Evolutionary conservation across 768 basidiomycete genomes (phyloP), one percentile per base, ranked within the genome.

Genomic region (Rhodotorula sphaerocarpa): DNA sequence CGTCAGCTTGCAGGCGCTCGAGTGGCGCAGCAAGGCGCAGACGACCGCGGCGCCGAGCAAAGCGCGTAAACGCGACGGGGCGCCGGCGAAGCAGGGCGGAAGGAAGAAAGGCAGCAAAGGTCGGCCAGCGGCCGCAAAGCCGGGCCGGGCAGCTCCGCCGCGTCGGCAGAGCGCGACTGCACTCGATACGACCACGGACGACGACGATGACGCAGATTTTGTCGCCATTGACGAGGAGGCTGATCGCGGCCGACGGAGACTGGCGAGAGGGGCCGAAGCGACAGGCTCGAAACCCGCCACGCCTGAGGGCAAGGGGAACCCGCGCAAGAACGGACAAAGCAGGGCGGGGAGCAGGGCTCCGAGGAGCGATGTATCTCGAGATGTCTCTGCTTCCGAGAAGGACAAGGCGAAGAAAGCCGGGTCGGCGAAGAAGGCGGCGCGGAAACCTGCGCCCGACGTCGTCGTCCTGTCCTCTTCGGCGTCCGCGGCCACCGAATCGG

Each of bases 1-100:
- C 15, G 85, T 86, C 67, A 93, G 89, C 71, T 75, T 99, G 47
- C 93, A 97, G 75, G 84, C 88, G 56, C 84, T 96, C 15, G 89
- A 90, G 15, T 96, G 91, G 91, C 82, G 90, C 73, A 82, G 43
- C 73, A 78, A 52, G 78, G 27, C 25, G 36, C 58, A 57, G 60
- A 46, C 41, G 23, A 46, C 20, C 36, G 28, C 71, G 70, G 66
- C 72, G 64, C 45, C 70, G 52, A 72, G 65, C n/a, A 70, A 74
- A 15, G 72, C 73, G 18, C n/a, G n/a, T n/a, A 72, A 72, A 43
- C 71, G 72, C 30, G 70, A 71, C 12, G 61, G 71, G 47, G 70
- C 70, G 55, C 69, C 71, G 63, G 73, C 72, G 36, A 69, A 14
- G 42, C 51, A 20, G 50, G 70, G 52, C 65, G 71, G 33, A 56